Evolutionary conservation across 176 grass and related monocot species (phyloP), one percentile per base, ranked within the genome.

Genomic region (Thinopyrum elongatum): DNA sequence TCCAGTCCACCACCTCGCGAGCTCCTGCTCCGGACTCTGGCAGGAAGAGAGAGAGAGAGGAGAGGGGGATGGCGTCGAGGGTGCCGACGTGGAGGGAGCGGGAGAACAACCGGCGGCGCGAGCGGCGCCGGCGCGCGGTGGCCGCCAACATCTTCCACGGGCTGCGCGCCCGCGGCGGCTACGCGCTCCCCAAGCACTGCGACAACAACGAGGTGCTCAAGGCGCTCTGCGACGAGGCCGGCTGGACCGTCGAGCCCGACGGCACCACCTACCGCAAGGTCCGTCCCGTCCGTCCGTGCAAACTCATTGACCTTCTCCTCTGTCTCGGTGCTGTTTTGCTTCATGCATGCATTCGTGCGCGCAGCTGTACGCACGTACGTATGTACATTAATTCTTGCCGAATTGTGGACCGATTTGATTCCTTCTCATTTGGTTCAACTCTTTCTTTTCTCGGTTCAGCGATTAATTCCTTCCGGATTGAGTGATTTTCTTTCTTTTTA

Each of bases 191-290:
- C 59, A 99, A 97, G 92, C 97, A 97, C 88, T 99, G 97, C 88
- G 97, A 99, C 92, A 99, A 99, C 92, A 99, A 99, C 90, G 97
- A 99, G 90, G 97, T 99, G 21, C 91, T 99, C 90, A 99, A 99
- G 84, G 97, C 97, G n/a, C 94, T 99, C 60, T 94, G 92, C 94
- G 76, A 89, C 85, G 97, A 99, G 97, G 97, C 97, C 7, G 97
- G 97, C 0, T 99, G 94, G 94, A 82, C 67, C 82, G 97, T 99
- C 80, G 90, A 99, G 83, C 92, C 85, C 22, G 97, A 99, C 76
- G 97, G 97, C 58, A 99, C 89, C 67, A 99, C 97, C 25, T 99
- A 97, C 88, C 97, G 97, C 87, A 91, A 94, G 97, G 97, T 98
- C 85, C 91, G 22, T 93, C 49, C 41, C 10, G 9, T 12, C 10